Evolutionary conservation across 1,139 yeast species (phyloP), one percentile per base, ranked within the genome.

Genomic region (Pichia sp.): DNA sequence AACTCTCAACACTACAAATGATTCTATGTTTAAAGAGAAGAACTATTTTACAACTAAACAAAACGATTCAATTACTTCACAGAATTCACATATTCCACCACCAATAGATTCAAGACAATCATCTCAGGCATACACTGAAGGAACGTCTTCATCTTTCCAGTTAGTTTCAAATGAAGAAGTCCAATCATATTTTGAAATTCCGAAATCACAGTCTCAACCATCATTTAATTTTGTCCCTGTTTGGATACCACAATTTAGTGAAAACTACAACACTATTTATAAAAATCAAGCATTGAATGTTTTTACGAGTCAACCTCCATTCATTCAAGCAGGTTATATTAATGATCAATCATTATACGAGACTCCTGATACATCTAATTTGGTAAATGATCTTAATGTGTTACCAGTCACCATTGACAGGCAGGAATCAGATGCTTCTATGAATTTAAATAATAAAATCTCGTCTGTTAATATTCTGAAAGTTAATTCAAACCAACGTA

Each of bases 161-260:
- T 38, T 60, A n/a, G 55, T 63, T 1, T 47, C 61, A 2, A 40
- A 58, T 8, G 68, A 64, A 30, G 65, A 68, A 30, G 69, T 67
- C 6, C 71, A 65, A 37, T 76, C 78, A 1, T 77, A 71, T 49
- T 59, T 57, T 34, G 54, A 69, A 46, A 67, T 67, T 7, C 63
- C 63, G 15, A 66, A 63, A 16, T 68, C 67, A 46, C 60, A 65
- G 25, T 52, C 58, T n/a, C 73, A 67, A 46, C 66, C 67, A 26
- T 61, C 53, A 11, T 58, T 61, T 56, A 51, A 56, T 38, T 61
- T 65, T 44, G 53, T 59, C 11, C 66, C 66, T 2, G 46, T 73
- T 15, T 74, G 79, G 89, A 64, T 80, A 0, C 84, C 88, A 0
- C 72, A 75, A 45, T 67, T 74, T n/a, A 74, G 84, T 2, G 67